These are phyloP conservation scores for Geranium incanum DNA, from an alignment of 441 rosid species.

Conservation along the genomic window DNA sequence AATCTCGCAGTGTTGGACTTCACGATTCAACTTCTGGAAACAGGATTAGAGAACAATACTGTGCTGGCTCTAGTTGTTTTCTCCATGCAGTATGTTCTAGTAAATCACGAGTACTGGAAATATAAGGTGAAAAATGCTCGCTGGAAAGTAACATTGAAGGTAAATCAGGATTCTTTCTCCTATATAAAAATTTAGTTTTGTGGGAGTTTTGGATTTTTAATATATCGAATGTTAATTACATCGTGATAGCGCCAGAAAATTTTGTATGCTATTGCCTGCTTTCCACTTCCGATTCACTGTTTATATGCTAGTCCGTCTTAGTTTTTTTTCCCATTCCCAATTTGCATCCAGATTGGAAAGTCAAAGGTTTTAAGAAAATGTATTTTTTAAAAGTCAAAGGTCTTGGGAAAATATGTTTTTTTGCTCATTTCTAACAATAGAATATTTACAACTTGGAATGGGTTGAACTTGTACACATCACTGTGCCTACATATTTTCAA, in stretches of 20 bases:
- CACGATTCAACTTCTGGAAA: constrained; percentile 66
- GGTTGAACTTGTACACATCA: background rate
- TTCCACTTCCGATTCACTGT: no score
- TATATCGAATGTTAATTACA: background rate
- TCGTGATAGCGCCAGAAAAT: background rate
- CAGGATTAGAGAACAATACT: constrained; percentile 59
- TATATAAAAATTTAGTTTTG: background rate
- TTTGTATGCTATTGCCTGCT: constrained; percentile 1
- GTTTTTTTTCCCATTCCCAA: no score
- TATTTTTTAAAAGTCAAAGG: background rate
- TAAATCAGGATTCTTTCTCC: constrained; percentile 16
- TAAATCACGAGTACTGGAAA: constrained; percentile 82
- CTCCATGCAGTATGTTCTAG: constrained; percentile 72
- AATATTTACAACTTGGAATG: background rate
- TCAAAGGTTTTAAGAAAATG: background rate
- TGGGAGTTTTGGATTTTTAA: background rate
- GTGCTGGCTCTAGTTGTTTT: constrained; percentile 62
- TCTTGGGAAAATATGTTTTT: background rate
- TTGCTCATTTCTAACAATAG: background rate
- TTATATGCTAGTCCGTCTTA: no score
- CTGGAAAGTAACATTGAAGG: constrained; percentile 85
- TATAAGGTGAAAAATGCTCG: constrained; percentile 62
- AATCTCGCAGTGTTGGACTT: constrained; percentile 75
- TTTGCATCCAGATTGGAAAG: no score
- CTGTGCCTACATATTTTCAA: constrained; percentile 1